A percentile compares a stretch with the other conserved stretches of the same genome.
Conservation (phyloP, 768 basidiomycete species). For the Mycena alexandri region DNA sequence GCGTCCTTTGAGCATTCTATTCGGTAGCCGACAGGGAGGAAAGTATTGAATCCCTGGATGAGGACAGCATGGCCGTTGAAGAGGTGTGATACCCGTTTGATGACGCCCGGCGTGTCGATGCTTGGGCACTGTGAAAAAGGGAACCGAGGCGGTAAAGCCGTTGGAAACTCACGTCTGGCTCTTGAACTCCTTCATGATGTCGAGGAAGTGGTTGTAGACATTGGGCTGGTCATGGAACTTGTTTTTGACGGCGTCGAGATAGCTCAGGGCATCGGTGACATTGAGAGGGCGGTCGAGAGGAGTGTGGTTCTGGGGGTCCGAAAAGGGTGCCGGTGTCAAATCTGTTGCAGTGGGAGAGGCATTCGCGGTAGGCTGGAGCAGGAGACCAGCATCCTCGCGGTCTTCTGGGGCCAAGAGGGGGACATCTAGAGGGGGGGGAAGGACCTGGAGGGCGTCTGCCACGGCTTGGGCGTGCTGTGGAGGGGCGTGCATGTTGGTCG, state of each 20-base stretch:
- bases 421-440: background rate
- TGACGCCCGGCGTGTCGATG: constrained; percentile 98
- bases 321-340: constrained; percentile 16
- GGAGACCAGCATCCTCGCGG: constrained; percentile 32
- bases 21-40: constrained; percentile 93
- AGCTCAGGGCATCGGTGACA: constrained; percentile 93
- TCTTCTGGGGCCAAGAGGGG: background rate
- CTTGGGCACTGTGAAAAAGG: constrained; percentile 51
- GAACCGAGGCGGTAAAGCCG: constrained; percentile 50
- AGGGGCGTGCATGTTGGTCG: background rate
- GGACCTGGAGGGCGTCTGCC: background rate
- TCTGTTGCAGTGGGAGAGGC: constrained; percentile 19
- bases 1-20: constrained; percentile 84
- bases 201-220: constrained; percentile 93
- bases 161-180: constrained; percentile 79
- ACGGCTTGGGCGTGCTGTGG: background rate
- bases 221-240: constrained; percentile 95
- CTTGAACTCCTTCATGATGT: constrained; percentile 99
- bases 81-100: constrained; percentile 92
- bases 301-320: constrained; percentile 47
- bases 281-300: constrained; percentile 78
- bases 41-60: constrained; percentile 99
- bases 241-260: constrained; percentile 92
- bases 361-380: constrained; percentile 27
- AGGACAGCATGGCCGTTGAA: constrained; percentile 92